Base-by-base conservation (phyloP, 148 eudicot genomes). In the Chenopodium quinoa region DNA sequence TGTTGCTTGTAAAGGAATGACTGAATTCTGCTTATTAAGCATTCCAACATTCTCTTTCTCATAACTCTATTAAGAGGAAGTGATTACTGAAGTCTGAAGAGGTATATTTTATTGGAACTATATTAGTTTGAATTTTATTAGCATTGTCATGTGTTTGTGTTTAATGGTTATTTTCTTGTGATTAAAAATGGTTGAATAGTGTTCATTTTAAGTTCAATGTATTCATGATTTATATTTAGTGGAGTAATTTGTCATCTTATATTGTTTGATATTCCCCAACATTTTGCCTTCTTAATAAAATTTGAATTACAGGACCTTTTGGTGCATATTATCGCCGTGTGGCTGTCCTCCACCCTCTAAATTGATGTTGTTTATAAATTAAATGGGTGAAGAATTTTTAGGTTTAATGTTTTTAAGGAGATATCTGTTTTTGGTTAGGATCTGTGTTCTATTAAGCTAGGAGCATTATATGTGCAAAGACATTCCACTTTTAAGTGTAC, bases 51-150 rank as follows among this genome's bases (percentile, higher is more conserved):
- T 23, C 23, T 23, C 23, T 23, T 23, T 23, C 23, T 23, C 23
- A 23, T 23, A 23, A 23, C 23, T 23, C 23, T 23, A 23, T 23
- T 23, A 92, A 83, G 94, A 92, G 82, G 90, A 76, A 50, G 67
- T 27, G 14, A 91, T 95, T 76, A 95, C 94, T 60, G 97, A 93
- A 83, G 98, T 23, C 23, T 23, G 23, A 23, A 23, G 27, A 27
- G 27, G 27, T 27, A 27, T 27, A 27, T 27, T 31, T 76, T 37
- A 10, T 6, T 23, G 70, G 22, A 37, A 71, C 27, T 58, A 32
- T 46, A 4, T 27, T 17, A 71, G 40, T 54, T 58, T 44, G 23
- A 4, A 67, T 66, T 17, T 73, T 6, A 7, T 32, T 32, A 9
- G 5, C 7, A 12, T 2, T 72, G 79, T 79, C 71, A 10, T 63